Base-by-base conservation (phyloP, 495 filamentous ascomycete genomes). In the Penicillium paradoxum region DNA sequence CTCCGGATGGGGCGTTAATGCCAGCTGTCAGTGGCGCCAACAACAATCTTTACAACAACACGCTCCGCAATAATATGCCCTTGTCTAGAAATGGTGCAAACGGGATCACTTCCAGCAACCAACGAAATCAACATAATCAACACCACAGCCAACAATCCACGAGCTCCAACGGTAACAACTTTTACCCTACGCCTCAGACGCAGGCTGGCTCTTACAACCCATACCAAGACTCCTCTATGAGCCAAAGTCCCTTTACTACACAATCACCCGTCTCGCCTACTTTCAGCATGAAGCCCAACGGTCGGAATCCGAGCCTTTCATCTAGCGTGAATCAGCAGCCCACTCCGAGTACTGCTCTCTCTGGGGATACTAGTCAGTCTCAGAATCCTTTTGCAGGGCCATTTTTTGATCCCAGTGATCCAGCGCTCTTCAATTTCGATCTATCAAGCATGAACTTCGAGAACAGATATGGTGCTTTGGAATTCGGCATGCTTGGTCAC, bases 401-500 rank as follows among this genome's bases (percentile, higher is more conserved):
- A 10, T 74, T 91, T 22, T 93, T 96, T 66, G 91, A 96, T 60
- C 88, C 90, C 2, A 90, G 86, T 60, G 91, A 97, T 67, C 89
- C 91, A 7, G 87, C 89, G 1, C 68, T 95, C 40, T 96, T 91
- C 75, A 95, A 95, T 64, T 96, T 96, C 64, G 90, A 97, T 65
- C 78, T 96, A 3, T 89, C 93, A 30, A 90, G 90, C 44, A 78
- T 96, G 59, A 96, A 96, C 67, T 98, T 97, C 63, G 91, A 89
- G 42, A 97, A 92, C 62, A 88, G 92, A 29, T 98, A 96, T 59
- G 91, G 90, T 52, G 91, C 90, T 27, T 69, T 95, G 53, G 93
- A 98, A 66, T 96, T 97, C 62, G 84, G 89, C 18, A 95, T 96
- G 82, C 82, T 98, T 4, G 88, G 89, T 17, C 91, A 96, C 62